Conservation (phyloP, 176 grass and related monocot species). For the Metroxylon sagu region DNA sequence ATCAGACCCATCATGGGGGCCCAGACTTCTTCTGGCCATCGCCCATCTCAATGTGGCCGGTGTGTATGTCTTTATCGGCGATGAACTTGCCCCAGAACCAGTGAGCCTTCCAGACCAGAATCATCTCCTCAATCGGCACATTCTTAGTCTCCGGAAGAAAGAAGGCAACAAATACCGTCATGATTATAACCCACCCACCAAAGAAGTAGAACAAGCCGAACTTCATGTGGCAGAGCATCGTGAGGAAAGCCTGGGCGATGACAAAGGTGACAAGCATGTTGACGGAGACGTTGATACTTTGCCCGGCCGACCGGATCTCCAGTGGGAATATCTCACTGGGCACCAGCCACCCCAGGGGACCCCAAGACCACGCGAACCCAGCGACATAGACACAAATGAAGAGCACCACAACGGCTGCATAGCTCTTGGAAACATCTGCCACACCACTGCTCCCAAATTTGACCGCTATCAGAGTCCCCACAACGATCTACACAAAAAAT, state of each 20-base stretch:
- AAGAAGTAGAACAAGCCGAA: slow-evolving; percentile 19
- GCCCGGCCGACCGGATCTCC: slow-evolving; percentile 12
- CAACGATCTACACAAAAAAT: not conserved
- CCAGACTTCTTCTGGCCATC: slow-evolving; percentile 19
- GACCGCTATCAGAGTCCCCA: slow-evolving; percentile 7
- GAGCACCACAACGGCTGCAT: not conserved
- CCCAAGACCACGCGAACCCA: slow-evolving; percentile 16
- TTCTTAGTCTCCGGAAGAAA: slow-evolving; percentile 19
- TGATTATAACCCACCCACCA: slow-evolving; percentile 9
- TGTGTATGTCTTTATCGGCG: not conserved
- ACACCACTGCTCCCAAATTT: not conserved
- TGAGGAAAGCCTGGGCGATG: slow-evolving; percentile 10
- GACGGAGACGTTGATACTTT: slow-evolving; percentile 14
- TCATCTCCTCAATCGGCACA: slow-evolving; percentile 12
- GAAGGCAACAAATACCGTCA: slow-evolving; percentile 1
- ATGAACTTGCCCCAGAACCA: slow-evolving; percentile 20
- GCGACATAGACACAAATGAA: slow-evolving; percentile 8
- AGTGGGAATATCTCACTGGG: slow-evolving; percentile 16
- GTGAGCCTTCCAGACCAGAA: slow-evolving; percentile 10
- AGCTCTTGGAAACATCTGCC: not conserved
- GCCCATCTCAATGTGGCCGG: slow-evolving; percentile 27
- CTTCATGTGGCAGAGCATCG: slow-evolving; percentile 17
- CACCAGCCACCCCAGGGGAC: slow-evolving; percentile 11
- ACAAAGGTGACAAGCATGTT: slow-evolving; percentile 15
- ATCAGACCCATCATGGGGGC: slow-evolving; percentile 13